Conservation (phyloP, 2,329 filamentous ascomycete genomes). For the Claviceps humidiphila region DNA sequence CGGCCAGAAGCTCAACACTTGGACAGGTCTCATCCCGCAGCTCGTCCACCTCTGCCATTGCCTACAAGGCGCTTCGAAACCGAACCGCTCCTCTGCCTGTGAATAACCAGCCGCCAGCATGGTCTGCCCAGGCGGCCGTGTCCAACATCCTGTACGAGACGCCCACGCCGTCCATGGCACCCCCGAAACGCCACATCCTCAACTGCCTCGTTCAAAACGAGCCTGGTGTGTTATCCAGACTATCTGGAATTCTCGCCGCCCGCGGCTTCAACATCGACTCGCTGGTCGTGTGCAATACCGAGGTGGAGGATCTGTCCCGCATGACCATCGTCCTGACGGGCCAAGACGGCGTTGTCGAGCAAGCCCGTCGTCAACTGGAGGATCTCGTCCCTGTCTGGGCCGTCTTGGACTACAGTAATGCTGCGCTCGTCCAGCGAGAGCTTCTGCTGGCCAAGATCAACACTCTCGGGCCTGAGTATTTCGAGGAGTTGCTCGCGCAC, state of each 20-base stretch:
- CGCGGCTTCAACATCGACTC: conserved; percentile 99
- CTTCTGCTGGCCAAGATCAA: conserved; percentile 92
- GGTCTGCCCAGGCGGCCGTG: conserved; percentile 88
- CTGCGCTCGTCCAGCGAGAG: conserved; percentile 90
- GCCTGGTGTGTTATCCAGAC: conserved; percentile 88
- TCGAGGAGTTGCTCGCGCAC: conserved; percentile 89
- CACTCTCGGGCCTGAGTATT: conserved; percentile 93
- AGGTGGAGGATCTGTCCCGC: conserved; percentile 89
- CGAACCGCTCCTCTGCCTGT: conserved; percentile 77
- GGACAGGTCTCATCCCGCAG: conserved; percentile 28
- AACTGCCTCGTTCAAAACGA: conserved; percentile 99
- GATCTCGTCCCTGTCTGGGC: conserved; percentile 97
- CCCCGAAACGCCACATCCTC: conserved; percentile 87
- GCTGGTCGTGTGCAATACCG: conserved; percentile 92
- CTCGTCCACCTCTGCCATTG: conserved; percentile 81
- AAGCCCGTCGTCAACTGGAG: conserved; percentile 87
- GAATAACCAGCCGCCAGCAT: conserved; percentile 59
- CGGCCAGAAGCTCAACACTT: conserved; percentile 13
- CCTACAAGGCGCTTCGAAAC: conserved; percentile 93
- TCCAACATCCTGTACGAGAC: conserved; percentile 99
- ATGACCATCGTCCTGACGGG: conserved; percentile 98
- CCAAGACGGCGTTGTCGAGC: conserved; percentile 93
- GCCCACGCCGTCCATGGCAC: conserved; percentile 66
- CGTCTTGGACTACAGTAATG: conserved; percentile 86
- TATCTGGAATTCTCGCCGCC: conserved; percentile 90